These are phyloP conservation scores for Alternaria triticina DNA, from an alignment of 2,329 filamentous ascomycete species.

Conservation along the genomic window DNA sequence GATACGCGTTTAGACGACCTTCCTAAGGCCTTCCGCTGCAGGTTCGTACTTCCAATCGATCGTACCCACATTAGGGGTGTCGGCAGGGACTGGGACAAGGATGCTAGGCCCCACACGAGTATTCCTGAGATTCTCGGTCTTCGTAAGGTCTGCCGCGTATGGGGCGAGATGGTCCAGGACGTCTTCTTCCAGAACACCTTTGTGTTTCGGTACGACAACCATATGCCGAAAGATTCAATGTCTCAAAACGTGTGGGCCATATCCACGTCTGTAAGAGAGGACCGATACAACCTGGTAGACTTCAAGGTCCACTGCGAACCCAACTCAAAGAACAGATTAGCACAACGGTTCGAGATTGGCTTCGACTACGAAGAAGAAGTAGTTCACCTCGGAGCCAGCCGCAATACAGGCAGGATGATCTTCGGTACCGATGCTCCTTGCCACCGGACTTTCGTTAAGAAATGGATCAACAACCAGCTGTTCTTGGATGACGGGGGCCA, in stretches of 20 bases:
- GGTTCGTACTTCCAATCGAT: too few relatives aligned
- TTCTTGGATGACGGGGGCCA: neutral
- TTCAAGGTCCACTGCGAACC: neutral
- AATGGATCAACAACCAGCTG: neutral
- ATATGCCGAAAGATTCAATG: neutral
- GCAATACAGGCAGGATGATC: neutral
- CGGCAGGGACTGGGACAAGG: too few relatives aligned
- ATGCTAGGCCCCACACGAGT: too few relatives aligned
- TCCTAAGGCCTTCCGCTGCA: too few relatives aligned
- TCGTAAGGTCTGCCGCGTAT: neutral
- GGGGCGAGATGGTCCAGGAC: neutral
- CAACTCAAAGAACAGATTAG: neutral
- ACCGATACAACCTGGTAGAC: neutral
- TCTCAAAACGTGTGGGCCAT: neutral
- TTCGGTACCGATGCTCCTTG: neutral
- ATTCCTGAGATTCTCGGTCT: neutral
- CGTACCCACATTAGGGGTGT: too few relatives aligned
- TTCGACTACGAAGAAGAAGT: neutral
- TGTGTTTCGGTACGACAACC: neutral
- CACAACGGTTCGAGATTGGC: neutral
- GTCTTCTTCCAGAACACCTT: neutral
- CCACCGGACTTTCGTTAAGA: neutral
- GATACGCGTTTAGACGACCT: too few relatives aligned
- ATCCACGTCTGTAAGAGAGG: neutral
- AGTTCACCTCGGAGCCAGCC: neutral